Conservation (phyloP, 805 yeast genomes). For the Henningerozyma blattae region DNA sequence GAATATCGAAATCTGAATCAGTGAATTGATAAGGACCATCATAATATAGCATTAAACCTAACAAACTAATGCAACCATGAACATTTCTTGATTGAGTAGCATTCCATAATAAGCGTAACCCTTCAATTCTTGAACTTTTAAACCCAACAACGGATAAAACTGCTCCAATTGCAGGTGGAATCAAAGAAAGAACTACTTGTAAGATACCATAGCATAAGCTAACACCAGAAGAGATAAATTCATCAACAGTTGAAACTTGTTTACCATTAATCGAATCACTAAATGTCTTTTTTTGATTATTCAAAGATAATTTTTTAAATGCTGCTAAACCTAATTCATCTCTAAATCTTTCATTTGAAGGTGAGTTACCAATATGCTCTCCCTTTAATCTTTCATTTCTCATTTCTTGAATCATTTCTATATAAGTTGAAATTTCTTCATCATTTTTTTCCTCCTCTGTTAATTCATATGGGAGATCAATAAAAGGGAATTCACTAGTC, state of each 20-base stretch:
- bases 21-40: slow-evolving; percentile 94
- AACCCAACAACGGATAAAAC: slow-evolving; percentile 88
- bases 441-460: slow-evolving; percentile 35
- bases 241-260: slow-evolving; percentile 57
- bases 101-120: slow-evolving; percentile 78
- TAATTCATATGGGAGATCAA: slow-evolving; percentile 21
- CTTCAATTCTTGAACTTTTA: slow-evolving; percentile 74
- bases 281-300: slow-evolving; percentile 15
- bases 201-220: slow-evolving; percentile 84
- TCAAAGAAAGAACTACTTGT: slow-evolving; percentile 78
- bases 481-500: slow-evolving; percentile 14
- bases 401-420: slow-evolving; percentile 34
- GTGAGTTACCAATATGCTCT: slow-evolving; percentile 49
- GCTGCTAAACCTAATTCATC: slow-evolving; percentile 30
- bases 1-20: slow-evolving; percentile 65
- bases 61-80: slow-evolving; percentile 82
- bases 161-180: slow-evolving; percentile 86
- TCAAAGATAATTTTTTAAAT: slow-evolving; percentile 1
- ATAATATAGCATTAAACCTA: slow-evolving; percentile 74
- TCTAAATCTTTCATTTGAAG: slow-evolving; percentile 35
- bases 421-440: background rate
- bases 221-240: slow-evolving; percentile 83
- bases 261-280: slow-evolving; percentile 26
- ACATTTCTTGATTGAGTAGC: slow-evolving; percentile 74
- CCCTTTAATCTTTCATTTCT: slow-evolving; percentile 56